Evolutionary conservation across 2,329 filamentous ascomycete genomes (phyloP).

Genomic region (Exutisphaerella laricina): DNA sequence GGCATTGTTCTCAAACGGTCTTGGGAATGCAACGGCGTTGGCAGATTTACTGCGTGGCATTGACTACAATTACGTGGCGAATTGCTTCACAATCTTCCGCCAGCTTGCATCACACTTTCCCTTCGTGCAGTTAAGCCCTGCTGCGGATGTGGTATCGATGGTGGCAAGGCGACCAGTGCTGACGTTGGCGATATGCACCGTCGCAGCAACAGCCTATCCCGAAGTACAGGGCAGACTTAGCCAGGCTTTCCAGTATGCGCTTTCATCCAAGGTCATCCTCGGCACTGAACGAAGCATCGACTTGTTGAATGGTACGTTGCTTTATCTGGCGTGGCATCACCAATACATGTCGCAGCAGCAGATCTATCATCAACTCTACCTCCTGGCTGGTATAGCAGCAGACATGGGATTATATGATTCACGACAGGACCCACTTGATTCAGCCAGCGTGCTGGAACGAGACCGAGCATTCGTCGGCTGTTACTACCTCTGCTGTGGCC

Average conservation of each 20-base stretch:
- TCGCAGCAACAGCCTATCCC: constrained; percentile 18
- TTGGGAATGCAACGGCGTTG: constrained; percentile 16
- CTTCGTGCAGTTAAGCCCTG: constrained; percentile 22
- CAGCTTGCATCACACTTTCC: constrained; percentile 22
- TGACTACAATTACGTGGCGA: constrained; percentile 25
- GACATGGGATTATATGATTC: constrained; percentile 25
- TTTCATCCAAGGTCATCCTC: constrained; percentile 24
- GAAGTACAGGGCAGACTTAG: constrained; percentile 21
- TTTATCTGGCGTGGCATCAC: constrained; percentile 27
- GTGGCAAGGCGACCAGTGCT: constrained; percentile 20
- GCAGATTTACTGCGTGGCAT: constrained; percentile 22
- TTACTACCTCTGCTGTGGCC: constrained; percentile 24
- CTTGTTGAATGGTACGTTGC: constrained; percentile 23
- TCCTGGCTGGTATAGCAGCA: constrained; percentile 26
- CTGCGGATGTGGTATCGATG: constrained; percentile 19
- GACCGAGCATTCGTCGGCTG: constrained; percentile 25
- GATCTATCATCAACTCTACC: constrained; percentile 23
- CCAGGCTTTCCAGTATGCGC: constrained; percentile 24
- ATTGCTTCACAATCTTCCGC: constrained; percentile 22
- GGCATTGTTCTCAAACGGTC: constrained; percentile 19
- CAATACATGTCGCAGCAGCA: constrained; percentile 24
- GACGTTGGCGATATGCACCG: constrained; percentile 25
- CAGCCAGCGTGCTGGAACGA: constrained; percentile 16
- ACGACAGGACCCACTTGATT: constrained; percentile 11
- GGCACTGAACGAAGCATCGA: constrained; percentile 24